Conservation (phyloP, 345 rosid species). For the Sisymbrium irio region DNA sequence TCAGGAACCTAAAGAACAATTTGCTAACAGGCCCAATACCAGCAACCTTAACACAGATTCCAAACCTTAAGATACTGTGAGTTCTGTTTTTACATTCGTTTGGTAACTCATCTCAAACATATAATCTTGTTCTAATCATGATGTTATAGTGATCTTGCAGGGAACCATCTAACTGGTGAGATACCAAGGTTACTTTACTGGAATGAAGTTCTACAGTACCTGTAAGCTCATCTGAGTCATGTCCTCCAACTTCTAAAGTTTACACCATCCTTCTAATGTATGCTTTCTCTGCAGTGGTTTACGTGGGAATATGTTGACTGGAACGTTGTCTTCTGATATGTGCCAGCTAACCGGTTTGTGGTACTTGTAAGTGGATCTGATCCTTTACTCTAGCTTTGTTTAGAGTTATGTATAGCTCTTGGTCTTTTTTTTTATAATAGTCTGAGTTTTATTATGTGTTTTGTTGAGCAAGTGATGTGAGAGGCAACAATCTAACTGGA, state of each 20-base stretch:
- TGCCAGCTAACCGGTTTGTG: conserved; percentile 94
- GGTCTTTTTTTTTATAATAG: not conserved
- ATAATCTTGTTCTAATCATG: not conserved
- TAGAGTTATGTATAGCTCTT: not conserved
- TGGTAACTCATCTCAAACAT: not conserved
- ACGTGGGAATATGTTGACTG: conserved; percentile 75
- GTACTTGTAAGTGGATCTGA: conserved; percentile 73
- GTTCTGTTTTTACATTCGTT: conserved; percentile 16
- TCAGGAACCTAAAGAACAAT: conserved; percentile 82
- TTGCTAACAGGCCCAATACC: conserved; percentile 89
- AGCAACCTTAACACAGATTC: conserved; percentile 85
- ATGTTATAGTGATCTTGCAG: conserved; percentile 69
- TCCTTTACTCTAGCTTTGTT: not conserved
- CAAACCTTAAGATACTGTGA: conserved; percentile 78
- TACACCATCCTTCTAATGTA: not conserved
- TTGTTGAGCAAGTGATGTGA: conserved; percentile 61
- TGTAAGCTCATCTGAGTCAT: conserved; percentile 49
- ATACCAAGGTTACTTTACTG: conserved; percentile 87
- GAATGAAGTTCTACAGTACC: conserved; percentile 95
- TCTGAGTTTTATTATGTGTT: not conserved
- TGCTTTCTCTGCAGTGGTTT: conserved; percentile 54
- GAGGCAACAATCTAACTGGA: conserved; percentile 85
- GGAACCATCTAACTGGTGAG: conserved; percentile 75
- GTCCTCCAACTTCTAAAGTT: not conserved
- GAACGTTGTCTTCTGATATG: conserved; percentile 79